Evolutionary conservation across 805 yeast genomes (phyloP).

Genomic region (Metschnikowia santaceciliae): DNA sequence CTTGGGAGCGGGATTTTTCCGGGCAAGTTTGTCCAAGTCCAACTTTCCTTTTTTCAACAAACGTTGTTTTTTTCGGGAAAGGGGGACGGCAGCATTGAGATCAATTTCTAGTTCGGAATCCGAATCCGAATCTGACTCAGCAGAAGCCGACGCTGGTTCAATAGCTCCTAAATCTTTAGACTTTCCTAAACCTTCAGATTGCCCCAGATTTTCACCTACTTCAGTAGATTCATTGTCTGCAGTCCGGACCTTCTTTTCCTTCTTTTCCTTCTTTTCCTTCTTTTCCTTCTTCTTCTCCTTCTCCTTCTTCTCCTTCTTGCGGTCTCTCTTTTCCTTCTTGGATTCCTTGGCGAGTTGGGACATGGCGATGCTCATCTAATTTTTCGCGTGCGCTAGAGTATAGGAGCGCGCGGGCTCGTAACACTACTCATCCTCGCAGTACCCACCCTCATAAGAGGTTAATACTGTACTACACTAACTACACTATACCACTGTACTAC

Average conservation of each 20-base stretch:
- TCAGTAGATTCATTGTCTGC: not conserved
- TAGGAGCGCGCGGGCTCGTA: not conserved
- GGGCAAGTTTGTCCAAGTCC: slow-evolving; percentile 52
- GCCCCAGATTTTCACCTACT: no score
- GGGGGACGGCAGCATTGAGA: slow-evolving; percentile 51
- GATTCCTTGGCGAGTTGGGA: slow-evolving; percentile 14
- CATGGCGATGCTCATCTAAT: slow-evolving; percentile 15
- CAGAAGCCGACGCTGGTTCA: not conserved
- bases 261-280: no score
- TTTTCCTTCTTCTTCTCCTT: slow-evolving; percentile 19
- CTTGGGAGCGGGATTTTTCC: slow-evolving; percentile 35
- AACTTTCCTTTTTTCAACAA: slow-evolving; percentile 76
- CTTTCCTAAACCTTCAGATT: no score
- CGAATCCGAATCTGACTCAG: not conserved
- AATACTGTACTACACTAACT: no score
- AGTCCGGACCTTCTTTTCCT: no score
- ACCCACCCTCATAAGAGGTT: no score
- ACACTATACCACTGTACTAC: no score
- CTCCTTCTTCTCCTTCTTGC: slow-evolving; percentile 21
- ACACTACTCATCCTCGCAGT: not conserved
- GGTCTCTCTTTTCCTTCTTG: slow-evolving; percentile 22
- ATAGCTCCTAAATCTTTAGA: no score
- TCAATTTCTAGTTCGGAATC: slow-evolving; percentile 59
- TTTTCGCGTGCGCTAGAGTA: slow-evolving; percentile 1
- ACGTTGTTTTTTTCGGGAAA: slow-evolving; percentile 90